Evolutionary conservation across 2,329 filamentous ascomycete genomes (phyloP).

Genomic region (Paracoccidioides lutzii): DNA sequence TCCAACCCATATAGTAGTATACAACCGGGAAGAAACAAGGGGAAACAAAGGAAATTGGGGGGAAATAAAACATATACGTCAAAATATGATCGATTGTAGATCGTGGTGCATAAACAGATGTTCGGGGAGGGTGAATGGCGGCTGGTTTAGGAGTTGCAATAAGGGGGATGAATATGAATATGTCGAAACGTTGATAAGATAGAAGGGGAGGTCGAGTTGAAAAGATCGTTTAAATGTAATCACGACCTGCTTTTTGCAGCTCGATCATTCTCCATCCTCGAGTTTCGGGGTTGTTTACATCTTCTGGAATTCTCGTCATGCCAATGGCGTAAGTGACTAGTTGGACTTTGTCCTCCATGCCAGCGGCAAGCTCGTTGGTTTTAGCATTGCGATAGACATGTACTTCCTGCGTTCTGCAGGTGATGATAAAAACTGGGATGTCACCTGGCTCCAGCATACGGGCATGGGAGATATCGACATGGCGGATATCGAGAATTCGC

Average conservation of each 20-base stretch:
- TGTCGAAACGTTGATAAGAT: not conserved
- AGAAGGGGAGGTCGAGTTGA: not conserved
- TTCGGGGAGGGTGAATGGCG: not conserved
- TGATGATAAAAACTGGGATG: conserved; percentile 86
- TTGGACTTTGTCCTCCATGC: conserved; percentile 98
- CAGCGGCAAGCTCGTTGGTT: conserved; percentile 75
- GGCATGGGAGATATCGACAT: conserved; percentile 58
- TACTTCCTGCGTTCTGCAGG: conserved; percentile 91
- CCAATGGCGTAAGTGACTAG: conserved; percentile 97
- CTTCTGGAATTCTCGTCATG: conserved; percentile 82
- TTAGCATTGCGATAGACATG: conserved; percentile 94
- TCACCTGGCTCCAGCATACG: conserved; percentile 38
- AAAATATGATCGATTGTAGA: conserved; percentile 1
- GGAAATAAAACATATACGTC: conserved; percentile 4
- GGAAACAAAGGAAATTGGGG: not conserved
- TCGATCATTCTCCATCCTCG: conserved; percentile 95
- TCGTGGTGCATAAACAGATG: not conserved
- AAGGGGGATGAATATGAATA: not conserved
- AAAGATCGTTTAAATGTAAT: conserved; percentile 52
- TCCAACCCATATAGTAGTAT: conserved; percentile 8
- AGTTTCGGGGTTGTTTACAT: conserved; percentile 94
- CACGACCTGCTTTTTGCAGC: conserved; percentile 93
- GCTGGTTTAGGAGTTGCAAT: no score
- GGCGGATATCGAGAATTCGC: conserved; percentile 84
- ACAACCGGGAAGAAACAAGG: conserved; percentile 6